A percentile compares a stretch with the other conserved stretches of the same genome.
phyloP scores from a whole-genome alignment of 805 yeast genomes.

The Pichia cephalocereana region DNA sequence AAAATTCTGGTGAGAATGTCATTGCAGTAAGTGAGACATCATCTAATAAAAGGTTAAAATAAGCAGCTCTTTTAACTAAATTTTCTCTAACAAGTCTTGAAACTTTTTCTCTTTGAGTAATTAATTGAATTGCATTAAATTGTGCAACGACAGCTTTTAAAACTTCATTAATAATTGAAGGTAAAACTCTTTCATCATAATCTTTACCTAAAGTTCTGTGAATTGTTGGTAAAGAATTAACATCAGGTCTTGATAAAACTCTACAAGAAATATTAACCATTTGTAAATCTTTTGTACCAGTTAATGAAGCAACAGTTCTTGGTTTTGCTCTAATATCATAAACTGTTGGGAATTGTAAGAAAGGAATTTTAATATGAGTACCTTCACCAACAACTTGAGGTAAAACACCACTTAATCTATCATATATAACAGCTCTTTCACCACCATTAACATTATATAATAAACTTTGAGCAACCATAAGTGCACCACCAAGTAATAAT shows the following conservation, averaged over 20 bases:
- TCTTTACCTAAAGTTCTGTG: conserved; percentile 90
- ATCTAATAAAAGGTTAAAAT: conserved; percentile 79
- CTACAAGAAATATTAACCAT: conserved; percentile 99
- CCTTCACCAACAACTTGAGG: conserved; percentile 84
- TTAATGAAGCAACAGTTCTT: conserved; percentile 87
- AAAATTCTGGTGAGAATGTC: conserved; percentile 97
- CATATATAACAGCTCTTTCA: conserved; percentile 91
- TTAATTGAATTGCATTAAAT: conserved; percentile 94
- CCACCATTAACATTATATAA: conserved; percentile 95
- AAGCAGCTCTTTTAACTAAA: conserved; percentile 81
- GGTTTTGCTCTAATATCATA: conserved; percentile 97
- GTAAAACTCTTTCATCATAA: conserved; percentile 94
- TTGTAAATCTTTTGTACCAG: conserved; percentile 97
- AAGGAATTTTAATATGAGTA: conserved; percentile 88
- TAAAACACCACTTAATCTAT: conserved; percentile 78
- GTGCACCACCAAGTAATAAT: conserved; percentile 48
- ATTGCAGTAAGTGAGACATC: conserved; percentile 94
- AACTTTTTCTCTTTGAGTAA: conserved; percentile 97
- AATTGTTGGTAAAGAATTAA: conserved; percentile 68
- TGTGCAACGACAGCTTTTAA: conserved; percentile 96
- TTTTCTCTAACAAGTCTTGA: conserved; percentile 86
- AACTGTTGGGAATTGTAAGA: conserved; percentile 87
- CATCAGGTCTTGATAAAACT: conserved; percentile 84
- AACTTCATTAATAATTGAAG: conserved; percentile 95
- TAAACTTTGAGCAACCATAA: conserved; percentile 43